Base-by-base conservation (phyloP, 1,139 yeast genomes). In the Hansenula sp. region DNA sequence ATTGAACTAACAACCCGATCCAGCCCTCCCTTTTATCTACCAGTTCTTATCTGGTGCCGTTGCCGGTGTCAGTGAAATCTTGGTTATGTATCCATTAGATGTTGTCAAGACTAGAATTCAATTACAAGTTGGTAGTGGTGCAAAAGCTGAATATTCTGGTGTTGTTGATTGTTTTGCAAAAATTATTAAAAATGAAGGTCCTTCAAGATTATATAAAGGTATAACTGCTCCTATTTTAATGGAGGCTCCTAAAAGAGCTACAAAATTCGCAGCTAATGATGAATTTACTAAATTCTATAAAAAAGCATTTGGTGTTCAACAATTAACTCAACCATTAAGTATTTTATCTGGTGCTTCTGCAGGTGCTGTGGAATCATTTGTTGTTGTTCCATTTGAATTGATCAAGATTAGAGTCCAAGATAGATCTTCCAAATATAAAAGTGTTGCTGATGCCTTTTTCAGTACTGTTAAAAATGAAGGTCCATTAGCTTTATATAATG, bases 261-360 rank as follows among this genome's bases (percentile, higher is more conserved):
- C 96, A 50, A 92, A 92, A 67, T 92, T 92, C 60, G 97, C 97
- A 41, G 97, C 97, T 48, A 92, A 94, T 61, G 98, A 94, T 62
- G 92, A 89, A 64, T 92, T 96, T 86, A 95, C 96, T 42, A 82
- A 85, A 63, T 65, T 90, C 55, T 92, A 90, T 75, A 77, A 79
- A 53, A 71, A 71, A 33, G 59, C 69, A 34, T 90, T 92, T 63
- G 95, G 89, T 36, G 75, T 84, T 39, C 63, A 71, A 21, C 66
- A n/a, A n/a, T n/a, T n/a, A n/a, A n/a, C n/a, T n/a, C n/a, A n/a
- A n/a, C n/a, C n/a, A n/a, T n/a, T n/a, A n/a, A n/a, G n/a, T n/a
- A n/a, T n/a, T n/a, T n/a, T n/a, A n/a, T n/a, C n/a, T n/a, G 99
- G 98, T 67, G 97, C 97, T 29, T 86, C 96, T 45, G 97, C 98